phyloP scores from a whole-genome alignment of 805 yeast genomes.

The Ogataea degrootiae region DNA sequence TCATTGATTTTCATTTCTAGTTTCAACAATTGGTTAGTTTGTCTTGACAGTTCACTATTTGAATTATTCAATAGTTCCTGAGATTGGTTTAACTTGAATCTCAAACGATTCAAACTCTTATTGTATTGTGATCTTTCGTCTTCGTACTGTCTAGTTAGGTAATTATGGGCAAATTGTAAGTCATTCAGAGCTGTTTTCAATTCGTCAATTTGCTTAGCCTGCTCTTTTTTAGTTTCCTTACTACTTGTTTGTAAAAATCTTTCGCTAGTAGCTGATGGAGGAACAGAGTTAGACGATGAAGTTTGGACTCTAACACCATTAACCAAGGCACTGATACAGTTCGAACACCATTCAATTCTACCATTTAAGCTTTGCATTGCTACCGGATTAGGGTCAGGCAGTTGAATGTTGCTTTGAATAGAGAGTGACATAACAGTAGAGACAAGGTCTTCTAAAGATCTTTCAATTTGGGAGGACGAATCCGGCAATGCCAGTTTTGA shows the following conservation, averaged over 20 bases:
- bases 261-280: background rate
- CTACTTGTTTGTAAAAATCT: background rate
- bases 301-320: conserved; percentile 7
- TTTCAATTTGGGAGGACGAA: conserved; percentile 13
- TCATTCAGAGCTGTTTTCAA: conserved; percentile 56
- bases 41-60: conserved; percentile 32
- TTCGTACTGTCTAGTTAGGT: conserved; percentile 62
- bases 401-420: conserved; percentile 35
- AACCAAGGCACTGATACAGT: conserved; percentile 22
- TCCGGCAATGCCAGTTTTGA: background rate
- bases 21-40: conserved; percentile 31
- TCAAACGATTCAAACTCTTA: conserved; percentile 47
- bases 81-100: conserved; percentile 44
- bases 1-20: conserved; percentile 34
- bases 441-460: conserved; percentile 39
- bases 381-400: conserved; percentile 31
- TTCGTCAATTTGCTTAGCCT: conserved; percentile 10
- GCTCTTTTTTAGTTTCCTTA: background rate
- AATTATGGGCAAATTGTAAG: conserved; percentile 66
- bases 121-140: conserved; percentile 55
- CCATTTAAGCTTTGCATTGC: conserved; percentile 20
- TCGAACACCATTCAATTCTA: conserved; percentile 27
- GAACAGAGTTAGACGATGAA: conserved; percentile 1
- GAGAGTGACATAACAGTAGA: conserved; percentile 44
- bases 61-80: conserved; percentile 47